phyloP scores from a whole-genome alignment of 1,284 basidiomycete species.

The Microbotryomycetes sp. region DNA sequence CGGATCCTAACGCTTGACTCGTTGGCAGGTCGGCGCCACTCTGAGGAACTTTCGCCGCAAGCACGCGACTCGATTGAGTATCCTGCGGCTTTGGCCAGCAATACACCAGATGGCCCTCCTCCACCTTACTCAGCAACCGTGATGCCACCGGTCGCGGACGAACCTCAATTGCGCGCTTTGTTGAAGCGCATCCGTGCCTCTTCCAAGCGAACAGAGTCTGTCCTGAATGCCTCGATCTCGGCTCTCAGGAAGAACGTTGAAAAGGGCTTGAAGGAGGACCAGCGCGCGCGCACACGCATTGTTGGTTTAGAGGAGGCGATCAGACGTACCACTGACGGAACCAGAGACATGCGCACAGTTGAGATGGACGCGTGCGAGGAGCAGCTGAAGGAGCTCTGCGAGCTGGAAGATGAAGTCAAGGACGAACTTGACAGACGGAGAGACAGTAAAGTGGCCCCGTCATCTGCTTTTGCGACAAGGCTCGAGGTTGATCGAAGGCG shows the following conservation, averaged over 20 bases:
- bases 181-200: constrained; percentile 23
- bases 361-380: constrained; percentile 8
- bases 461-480: neutral
- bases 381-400: constrained; percentile 6
- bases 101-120: constrained; percentile 23
- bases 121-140: constrained; percentile 23
- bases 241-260: constrained; percentile 25
- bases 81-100: neutral
- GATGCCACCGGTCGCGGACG: constrained; percentile 1
- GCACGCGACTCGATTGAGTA: neutral
- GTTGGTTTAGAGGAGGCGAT: constrained; percentile 29
- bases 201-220: constrained; percentile 23
- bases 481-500: neutral
- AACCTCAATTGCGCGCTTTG: constrained; percentile 17
- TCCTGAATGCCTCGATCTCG: constrained; percentile 15
- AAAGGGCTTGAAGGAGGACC: constrained; percentile 33
- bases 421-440: neutral
- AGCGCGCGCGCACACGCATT: constrained; percentile 29
- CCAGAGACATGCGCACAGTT: constrained; percentile 3
- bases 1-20: neutral
- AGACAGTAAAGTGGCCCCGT: neutral
- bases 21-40: neutral
- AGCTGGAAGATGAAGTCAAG: constrained; percentile 13
- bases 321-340: constrained; percentile 16
- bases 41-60: neutral